A percentile compares a stretch with the other conserved stretches of the same genome.
These are phyloP conservation scores for Sporobolomyces roseus DNA, from an alignment of 768 basidiomycete species.

Conservation along the genomic window DNA sequence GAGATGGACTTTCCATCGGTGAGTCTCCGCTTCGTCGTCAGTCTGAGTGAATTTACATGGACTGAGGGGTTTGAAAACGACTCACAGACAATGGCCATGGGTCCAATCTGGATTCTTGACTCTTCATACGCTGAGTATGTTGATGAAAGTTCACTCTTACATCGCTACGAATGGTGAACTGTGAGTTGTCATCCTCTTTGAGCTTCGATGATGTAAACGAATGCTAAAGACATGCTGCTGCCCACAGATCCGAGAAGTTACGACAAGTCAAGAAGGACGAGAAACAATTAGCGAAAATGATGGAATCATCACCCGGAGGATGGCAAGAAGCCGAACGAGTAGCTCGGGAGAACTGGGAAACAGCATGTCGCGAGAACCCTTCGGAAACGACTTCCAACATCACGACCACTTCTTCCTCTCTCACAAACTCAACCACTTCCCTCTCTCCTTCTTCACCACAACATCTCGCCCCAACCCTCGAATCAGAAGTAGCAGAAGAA, in stretches of 20 bases:
- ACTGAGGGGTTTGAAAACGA: too few species aligned
- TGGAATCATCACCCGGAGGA: constrained; percentile 58
- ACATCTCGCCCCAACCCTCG: background rate
- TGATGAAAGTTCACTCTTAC: constrained; percentile 81
- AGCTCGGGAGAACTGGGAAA: constrained; percentile 25
- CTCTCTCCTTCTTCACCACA: background rate
- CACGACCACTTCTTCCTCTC: background rate
- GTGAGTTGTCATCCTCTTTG: constrained; percentile 46
- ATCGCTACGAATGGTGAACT: constrained; percentile 81
- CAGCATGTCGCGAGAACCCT: constrained; percentile 2
- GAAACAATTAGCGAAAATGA: constrained; percentile 54
- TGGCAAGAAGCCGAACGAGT: constrained; percentile 54
- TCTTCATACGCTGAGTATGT: constrained; percentile 65
- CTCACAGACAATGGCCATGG: constrained; percentile 95
- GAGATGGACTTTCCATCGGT: constrained; percentile 86
- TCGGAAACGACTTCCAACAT: background rate
- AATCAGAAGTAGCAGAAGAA: background rate
- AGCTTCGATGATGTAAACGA: constrained; percentile 23
- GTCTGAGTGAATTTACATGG: too few species aligned
- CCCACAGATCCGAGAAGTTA: constrained; percentile 39
- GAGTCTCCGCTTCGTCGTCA: constrained; percentile 33
- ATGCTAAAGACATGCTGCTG: constrained; percentile 51
- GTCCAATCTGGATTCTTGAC: constrained; percentile 86
- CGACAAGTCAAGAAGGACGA: constrained; percentile 48
- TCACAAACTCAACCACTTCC: background rate